Evolutionary conservation across 2,329 filamentous ascomycete genomes (phyloP), one percentile per base, ranked within the genome.

Genomic region (Thielaviopsis euricoi): DNA sequence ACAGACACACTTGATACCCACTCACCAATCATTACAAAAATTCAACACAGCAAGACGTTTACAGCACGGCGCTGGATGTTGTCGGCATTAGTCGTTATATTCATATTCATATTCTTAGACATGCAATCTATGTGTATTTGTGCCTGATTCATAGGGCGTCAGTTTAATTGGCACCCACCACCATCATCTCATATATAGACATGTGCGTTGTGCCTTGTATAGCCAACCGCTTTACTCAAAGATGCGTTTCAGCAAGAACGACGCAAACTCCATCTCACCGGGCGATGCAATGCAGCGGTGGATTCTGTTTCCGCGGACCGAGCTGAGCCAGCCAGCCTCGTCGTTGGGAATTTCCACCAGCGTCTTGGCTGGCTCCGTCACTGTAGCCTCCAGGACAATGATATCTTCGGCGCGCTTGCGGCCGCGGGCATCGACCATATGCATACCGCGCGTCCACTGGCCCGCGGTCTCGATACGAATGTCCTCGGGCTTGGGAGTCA

Each of bases 381-480:
- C 71, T 50, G 70, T 61, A 3, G 72, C 70, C 57, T 74, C 66
- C 63, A 72, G 66, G 52, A 69, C 65, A 29, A 71, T 65, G 51
- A 69, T 68, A 12, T 68, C 65, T 61, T 74, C 73, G 12, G 71
- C 76, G 6, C 74, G 75, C 66, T 81, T 80, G 62, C 72, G 74
- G 57, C 81, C 71, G 51, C 93, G 78, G 40, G 82, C 77, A 73
- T 98, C 93, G 48, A 89, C 75, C 33, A 97, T 77, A 66, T 89
- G 90, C 83, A 93, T 90, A 1, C 93, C 91, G 58, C 88, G 77
- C 52, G 90, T 95, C 93, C 93, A 98, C 73, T 97, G 93, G 1
- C 91, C 93, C 2, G 80, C 74, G 0, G 89, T 94, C 72, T 98
- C 93, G 48, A 98, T 76, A 21, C 93, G 79, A 58, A 98, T 85